Base-by-base conservation (phyloP, 2,329 filamentous ascomycete species). In the Fusarium acutatum region DNA sequence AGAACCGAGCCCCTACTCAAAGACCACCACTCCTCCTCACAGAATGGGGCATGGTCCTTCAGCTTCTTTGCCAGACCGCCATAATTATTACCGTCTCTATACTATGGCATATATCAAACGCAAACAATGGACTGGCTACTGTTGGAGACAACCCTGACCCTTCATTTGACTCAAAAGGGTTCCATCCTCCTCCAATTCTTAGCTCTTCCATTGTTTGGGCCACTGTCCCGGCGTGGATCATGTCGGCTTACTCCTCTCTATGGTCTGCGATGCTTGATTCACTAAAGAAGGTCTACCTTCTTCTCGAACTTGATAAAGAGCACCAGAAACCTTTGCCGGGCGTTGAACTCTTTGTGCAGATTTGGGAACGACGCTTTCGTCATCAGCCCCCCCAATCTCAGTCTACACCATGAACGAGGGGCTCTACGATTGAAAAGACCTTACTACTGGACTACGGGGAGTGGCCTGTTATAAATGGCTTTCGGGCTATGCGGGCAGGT, bases 241-340 rank as follows among this genome's bases (percentile, higher is more conserved):
- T 60, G 32, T 26, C 43, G 26, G 34, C 26, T 2, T 60, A 60
- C 20, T 60, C 57, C 3, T 22, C 57, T 1, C 7, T 60, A 6
- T 60, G 57, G 57, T 60, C 43, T 10, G 43, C 57, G 8, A 60
- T 60, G 57, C 43, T 60, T 8, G 57, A 52, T 15, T 28, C 34
- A 15, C 22, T 60, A 0, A 60, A 60, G 5, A 60, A 52, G 34
- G 26, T 52, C 5, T 37, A 60, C 20, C 57, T 49, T 20, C 9
- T 38, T 8, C 24, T 60, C 1, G 34, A 60, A 14, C 57, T 60
- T 1, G 57, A 52, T 0, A 60, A 52, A 11, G 57, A 28, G 0
- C 30, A 40, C 1, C 32, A 38, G 7, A 30, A 2, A 5, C 17
- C 15, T 7, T 14, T 38, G 3, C 57, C 57, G 2, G 43, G 57